These are phyloP conservation scores for Stagonosporopsis vannaccii DNA, from an alignment of 2,329 filamentous ascomycete genomes.

Conservation along the genomic window DNA sequence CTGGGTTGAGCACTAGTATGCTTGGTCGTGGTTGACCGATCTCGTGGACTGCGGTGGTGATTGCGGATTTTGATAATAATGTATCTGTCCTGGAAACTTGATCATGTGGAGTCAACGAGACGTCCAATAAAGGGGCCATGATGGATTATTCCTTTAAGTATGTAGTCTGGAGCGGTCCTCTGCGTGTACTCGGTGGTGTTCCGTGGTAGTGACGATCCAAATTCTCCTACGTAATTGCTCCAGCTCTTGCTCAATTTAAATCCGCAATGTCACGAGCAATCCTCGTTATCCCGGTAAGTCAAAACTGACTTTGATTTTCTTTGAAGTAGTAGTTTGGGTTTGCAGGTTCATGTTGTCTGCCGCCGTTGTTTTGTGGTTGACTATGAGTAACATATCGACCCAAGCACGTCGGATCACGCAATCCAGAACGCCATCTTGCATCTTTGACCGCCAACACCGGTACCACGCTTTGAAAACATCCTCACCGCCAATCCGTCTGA, in stretches of 20 bases:
- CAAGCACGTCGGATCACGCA: conserved; percentile 47
- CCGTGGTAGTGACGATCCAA: background rate
- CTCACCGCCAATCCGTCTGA: conserved; percentile 1
- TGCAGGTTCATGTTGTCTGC: background rate
- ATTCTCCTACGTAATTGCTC: background rate
- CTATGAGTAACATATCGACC: conserved; percentile 31
- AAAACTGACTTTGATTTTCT: background rate
- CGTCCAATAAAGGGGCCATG: conserved; percentile 3
- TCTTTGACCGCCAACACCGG: conserved; percentile 16
- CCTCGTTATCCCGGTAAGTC: too few species aligned
- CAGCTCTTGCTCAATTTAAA: background rate
- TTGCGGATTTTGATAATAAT: background rate
- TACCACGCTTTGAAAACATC: background rate
- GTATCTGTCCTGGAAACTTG: background rate
- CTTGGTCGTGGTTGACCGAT: background rate
- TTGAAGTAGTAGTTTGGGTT: too few species aligned
- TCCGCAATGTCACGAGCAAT: background rate
- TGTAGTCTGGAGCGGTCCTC: background rate
- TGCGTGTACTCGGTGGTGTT: background rate
- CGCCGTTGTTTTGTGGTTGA: conserved; percentile 12
- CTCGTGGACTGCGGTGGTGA: background rate
- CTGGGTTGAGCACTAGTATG: conserved; percentile 31
- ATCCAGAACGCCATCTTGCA: conserved; percentile 33
- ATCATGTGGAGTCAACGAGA: background rate
- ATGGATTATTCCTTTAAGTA: background rate